These are phyloP conservation scores for Hibiscus trionum DNA, from an alignment of 345 rosid species.

Conservation along the genomic window DNA sequence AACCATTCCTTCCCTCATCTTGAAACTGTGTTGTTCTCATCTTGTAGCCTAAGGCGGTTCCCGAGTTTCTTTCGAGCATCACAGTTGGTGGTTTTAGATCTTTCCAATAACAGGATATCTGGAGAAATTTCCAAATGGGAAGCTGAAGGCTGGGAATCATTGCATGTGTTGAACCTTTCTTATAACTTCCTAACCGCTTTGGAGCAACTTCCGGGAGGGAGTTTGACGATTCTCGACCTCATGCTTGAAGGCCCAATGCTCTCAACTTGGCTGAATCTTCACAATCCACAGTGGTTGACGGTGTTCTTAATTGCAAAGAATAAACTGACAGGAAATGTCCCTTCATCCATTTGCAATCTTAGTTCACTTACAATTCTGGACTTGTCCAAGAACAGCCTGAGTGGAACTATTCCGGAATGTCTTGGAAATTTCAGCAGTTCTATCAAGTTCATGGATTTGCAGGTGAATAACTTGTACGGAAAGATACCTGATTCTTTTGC, in stretches of 20 bases:
- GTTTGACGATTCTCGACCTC: background rate
- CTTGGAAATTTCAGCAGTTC: background rate
- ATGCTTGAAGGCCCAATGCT: conserved; percentile 3
- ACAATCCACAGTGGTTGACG: background rate
- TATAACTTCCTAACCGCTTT: background rate
- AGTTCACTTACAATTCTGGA: background rate
- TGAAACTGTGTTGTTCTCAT: background rate
- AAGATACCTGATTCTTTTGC: background rate
- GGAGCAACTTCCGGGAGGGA: background rate
- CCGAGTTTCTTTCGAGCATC: background rate
- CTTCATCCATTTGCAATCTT: background rate
- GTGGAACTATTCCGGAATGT: background rate
- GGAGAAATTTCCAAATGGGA: background rate
- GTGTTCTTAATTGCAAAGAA: background rate
- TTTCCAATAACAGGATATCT: background rate
- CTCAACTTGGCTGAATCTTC: background rate
- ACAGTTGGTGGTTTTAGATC: background rate
- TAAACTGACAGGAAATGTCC: background rate
- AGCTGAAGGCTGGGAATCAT: background rate
- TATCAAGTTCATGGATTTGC: background rate
- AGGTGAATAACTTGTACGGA: background rate
- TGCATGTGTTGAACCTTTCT: background rate
- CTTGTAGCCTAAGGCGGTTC: background rate
- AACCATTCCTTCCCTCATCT: background rate
- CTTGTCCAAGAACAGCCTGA: background rate